Evolutionary conservation across 345 rosid species (phyloP).

Genomic region (Citrus mangshanensis): DNA sequence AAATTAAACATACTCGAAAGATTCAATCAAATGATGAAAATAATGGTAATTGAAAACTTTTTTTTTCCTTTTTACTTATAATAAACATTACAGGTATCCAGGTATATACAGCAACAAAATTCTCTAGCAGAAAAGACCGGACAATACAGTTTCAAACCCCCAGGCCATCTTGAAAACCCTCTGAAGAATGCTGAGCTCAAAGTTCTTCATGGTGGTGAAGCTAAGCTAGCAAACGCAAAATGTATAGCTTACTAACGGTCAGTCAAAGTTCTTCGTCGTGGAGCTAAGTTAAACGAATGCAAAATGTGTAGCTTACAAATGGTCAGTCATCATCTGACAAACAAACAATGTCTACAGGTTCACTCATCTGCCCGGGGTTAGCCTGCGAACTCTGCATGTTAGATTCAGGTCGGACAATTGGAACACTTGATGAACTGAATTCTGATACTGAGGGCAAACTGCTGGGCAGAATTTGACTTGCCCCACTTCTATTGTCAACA

Average conservation of each 20-base stretch:
- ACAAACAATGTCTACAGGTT: constrained; percentile 38
- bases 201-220: background rate
- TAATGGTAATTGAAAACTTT: background rate
- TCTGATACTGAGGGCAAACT: constrained; percentile 2
- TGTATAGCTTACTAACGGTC: constrained; percentile 5
- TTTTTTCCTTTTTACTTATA: background rate
- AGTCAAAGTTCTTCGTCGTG: background rate
- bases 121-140: background rate
- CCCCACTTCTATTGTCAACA: constrained; percentile 8
- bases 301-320: background rate
- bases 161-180: background rate
- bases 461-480: constrained; percentile 10
- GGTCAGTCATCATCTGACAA: constrained; percentile 60
- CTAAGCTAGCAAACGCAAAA: background rate
- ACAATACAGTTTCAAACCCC: background rate
- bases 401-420: constrained; percentile 11
- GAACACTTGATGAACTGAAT: constrained; percentile 3
- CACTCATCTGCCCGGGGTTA: background rate
- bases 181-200: background rate
- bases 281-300: background rate
- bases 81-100: background rate
- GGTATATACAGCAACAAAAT: background rate
- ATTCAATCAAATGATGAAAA: background rate
- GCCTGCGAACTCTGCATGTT: background rate
- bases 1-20: no score